phyloP scores from a whole-genome alignment of 225 moss, liverwort and hornwort genomes.

The Takakia lepidozioides region DNA sequence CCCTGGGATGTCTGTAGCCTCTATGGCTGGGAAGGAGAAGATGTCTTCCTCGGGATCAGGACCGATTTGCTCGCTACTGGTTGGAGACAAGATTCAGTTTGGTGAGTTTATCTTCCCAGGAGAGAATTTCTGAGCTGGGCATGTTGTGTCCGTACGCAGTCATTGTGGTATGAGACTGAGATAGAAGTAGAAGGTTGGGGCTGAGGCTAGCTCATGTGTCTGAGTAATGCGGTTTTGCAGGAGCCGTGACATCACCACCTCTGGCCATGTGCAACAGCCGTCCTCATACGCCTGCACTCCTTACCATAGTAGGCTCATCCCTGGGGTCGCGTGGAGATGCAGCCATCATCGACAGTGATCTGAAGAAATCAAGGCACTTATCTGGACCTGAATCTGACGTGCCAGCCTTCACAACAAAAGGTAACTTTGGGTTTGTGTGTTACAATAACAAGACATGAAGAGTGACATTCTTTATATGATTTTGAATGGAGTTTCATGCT shows the following conservation, averaged over 20 bases:
- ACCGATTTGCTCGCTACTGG: conserved; percentile 85
- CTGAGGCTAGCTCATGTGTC: too few relatives aligned
- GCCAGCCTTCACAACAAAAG: conserved; percentile 60
- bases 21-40: conserved; percentile 71
- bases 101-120: conserved; percentile 46
- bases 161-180: too few relatives aligned
- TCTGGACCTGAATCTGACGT: conserved; percentile 68
- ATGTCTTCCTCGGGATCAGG: conserved; percentile 56
- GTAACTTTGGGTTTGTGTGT: conserved; percentile 8
- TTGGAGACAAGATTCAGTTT: conserved; percentile 95
- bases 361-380: conserved; percentile 58
- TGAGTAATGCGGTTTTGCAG: too few relatives aligned
- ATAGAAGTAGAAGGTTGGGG: too few relatives aligned
- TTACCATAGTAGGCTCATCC: conserved; percentile 68
- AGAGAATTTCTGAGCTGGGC: too few relatives aligned
- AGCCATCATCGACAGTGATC: conserved; percentile 53
- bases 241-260: conserved; percentile 90
- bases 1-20: conserved; percentile 62
- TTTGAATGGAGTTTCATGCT: background rate
- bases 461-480: conserved; percentile 1
- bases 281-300: conserved; percentile 69
- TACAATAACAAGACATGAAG: background rate
- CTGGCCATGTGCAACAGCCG: conserved; percentile 67
- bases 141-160: background rate
- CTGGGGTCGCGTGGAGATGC: conserved; percentile 65